These are phyloP conservation scores for Monosporozyma yasuniensis DNA, from an alignment of 805 yeast species.

Conservation along the genomic window DNA sequence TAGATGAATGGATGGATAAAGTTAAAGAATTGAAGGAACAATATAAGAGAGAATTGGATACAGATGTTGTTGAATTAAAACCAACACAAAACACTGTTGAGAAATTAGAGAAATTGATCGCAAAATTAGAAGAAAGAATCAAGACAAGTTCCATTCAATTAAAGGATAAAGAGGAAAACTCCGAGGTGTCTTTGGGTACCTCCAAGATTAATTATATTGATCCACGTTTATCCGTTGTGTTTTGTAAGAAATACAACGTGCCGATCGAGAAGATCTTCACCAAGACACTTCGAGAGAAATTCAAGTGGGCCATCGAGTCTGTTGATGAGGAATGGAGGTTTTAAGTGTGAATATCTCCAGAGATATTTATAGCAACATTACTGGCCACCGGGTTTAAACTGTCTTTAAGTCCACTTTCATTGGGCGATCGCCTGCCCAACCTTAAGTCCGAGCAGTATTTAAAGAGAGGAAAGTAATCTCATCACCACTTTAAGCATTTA, in stretches of 20 bases:
- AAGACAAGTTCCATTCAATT: constrained; percentile 60
- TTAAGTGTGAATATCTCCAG: constrained; percentile 24
- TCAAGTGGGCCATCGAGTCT: constrained; percentile 91
- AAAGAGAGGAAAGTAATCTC: not conserved
- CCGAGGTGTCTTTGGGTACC: constrained; percentile 86
- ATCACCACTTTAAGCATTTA: too few relatives aligned
- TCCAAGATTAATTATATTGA: constrained; percentile 93
- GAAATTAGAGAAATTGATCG: constrained; percentile 62
- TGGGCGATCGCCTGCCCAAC: not conserved
- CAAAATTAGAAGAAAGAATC: constrained; percentile 63
- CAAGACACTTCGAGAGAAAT: constrained; percentile 84
- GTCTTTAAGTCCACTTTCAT: not conserved
- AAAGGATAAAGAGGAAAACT: constrained; percentile 89
- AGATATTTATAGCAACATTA: too few relatives aligned
- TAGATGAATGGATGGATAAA: constrained; percentile 49
- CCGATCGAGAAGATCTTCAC: constrained; percentile 90
- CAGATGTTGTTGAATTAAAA: constrained; percentile 51
- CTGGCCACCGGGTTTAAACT: not conserved
- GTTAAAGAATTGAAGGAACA: constrained; percentile 43
- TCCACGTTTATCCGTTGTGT: constrained; percentile 84
- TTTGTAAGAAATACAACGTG: constrained; percentile 74
- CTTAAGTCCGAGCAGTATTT: not conserved
- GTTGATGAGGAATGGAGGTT: constrained; percentile 85
- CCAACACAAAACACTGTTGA: constrained; percentile 46
- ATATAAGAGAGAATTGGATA: constrained; percentile 48